Evolutionary conservation across 2,329 filamentous ascomycete species (phyloP), one percentile per base, ranked within the genome.

Genomic region (Aspergillus jensenii): DNA sequence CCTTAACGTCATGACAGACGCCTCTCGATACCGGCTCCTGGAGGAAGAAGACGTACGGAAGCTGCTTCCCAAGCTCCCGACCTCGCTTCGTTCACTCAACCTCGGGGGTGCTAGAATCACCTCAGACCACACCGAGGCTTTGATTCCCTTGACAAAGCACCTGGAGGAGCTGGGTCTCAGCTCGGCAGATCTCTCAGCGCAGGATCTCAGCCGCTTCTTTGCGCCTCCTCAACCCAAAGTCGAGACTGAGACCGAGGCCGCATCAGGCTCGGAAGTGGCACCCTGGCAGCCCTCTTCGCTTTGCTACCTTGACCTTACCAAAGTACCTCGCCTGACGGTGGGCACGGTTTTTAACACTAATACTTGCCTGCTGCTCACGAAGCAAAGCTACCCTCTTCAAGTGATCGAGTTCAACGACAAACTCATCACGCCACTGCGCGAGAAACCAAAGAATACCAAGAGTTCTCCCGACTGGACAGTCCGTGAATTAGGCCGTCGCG

Each of bases 161-260:
- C 78, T 93, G 12, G 90, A 93, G 71, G 90, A 93, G 73, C 80
- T 95, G 19, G 87, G 89, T 6, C 74, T 93, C 14, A 89, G 89
- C 41, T 86, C 87, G 31, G 78, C 80, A 6, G 83, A 88, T 41
- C 76, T 93, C 48, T 82, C 83, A 12, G 79, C 90, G 45, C 73
- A 77, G 52, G 87, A 92, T 62, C 80, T 93, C 58, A 86, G 88
- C 68, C 76, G 79, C 12, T 81, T 81, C n/a, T 87, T 91, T 64
- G 78, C 81, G 9, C 71, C 67, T 6, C 63, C 60, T 19, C 39
- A 41, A 8, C 45, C 39, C 14, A 31, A 31, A 31, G 27, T 9
- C 9, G 27, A 31, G 3, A 47, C 35, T 9, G 47, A 47, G 27
- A 31, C 27, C 15, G 45, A 56, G 23, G n/a, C 45, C 37, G 50